These are phyloP conservation scores for Trifolium dubium DNA, from an alignment of 306 rosid genomes.

Conservation along the genomic window DNA sequence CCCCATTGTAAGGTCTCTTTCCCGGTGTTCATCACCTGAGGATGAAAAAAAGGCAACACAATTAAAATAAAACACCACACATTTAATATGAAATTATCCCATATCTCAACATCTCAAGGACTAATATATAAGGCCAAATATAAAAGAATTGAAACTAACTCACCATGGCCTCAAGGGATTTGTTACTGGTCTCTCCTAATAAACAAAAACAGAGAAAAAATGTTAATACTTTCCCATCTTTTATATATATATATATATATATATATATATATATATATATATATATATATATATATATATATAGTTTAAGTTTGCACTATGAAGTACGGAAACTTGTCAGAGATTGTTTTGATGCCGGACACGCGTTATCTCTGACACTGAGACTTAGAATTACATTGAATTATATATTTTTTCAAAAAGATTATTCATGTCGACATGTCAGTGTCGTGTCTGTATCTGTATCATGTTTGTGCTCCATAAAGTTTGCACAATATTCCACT, in stretches of 20 bases:
- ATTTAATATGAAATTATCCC: neutral
- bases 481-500: neutral
- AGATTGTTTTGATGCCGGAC: too few relatives aligned
- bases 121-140: constrained; percentile 8
- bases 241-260: too few relatives aligned
- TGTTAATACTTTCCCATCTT: constrained; percentile 13
- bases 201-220: constrained; percentile 19
- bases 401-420: too few relatives aligned
- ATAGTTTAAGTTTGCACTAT: neutral
- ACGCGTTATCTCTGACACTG: too few relatives aligned
- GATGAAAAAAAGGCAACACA: neutral
- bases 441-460: too few relatives aligned
- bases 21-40: constrained; percentile 79
- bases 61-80: neutral
- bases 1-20: constrained; percentile 95
- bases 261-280: too few relatives aligned
- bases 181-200: constrained; percentile 75
- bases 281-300: too few relatives aligned
- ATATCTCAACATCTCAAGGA: neutral
- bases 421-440: too few relatives aligned
- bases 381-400: too few relatives aligned
- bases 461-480: neutral
- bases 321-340: too few relatives aligned
- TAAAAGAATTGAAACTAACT: constrained; percentile 33
- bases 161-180: constrained; percentile 89